Conservation (phyloP, 192 early-diverging fungal genomes). For the Funneliformis mosseae region DNA sequence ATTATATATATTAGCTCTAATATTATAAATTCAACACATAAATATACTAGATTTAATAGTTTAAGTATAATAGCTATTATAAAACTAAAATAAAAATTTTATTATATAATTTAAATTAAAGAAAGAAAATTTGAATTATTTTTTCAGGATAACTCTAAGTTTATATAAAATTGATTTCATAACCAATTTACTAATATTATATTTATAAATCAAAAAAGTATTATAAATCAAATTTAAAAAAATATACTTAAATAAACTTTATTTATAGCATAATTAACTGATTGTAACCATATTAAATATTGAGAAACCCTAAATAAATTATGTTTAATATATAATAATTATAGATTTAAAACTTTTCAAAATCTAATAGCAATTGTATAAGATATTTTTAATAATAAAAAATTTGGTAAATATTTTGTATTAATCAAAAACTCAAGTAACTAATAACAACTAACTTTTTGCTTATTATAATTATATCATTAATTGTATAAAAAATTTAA, state of each 20-base stretch:
- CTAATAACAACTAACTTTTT: neutral
- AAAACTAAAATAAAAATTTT: conserved; percentile 2
- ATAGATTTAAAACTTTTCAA: conserved; percentile 2
- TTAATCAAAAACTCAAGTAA: neutral
- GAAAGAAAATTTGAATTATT: too few relatives aligned
- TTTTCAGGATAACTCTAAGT: too few relatives aligned
- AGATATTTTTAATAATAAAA: neutral
- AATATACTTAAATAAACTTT: neutral
- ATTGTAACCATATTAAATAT: conserved; percentile 10
- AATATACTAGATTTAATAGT: neutral
- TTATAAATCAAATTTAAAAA: too few relatives aligned
- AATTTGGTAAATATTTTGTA: neutral
- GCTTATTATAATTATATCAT: too few relatives aligned
- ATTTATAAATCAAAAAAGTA: too few relatives aligned
- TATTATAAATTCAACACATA: neutral
- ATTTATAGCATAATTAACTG: neutral
- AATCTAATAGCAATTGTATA: neutral
- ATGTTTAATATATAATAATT: neutral
- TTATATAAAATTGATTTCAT: too few relatives aligned
- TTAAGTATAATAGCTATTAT: neutral
- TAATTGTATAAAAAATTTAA: too few relatives aligned
- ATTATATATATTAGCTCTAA: neutral
- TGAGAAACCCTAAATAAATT: neutral
- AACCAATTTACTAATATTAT: too few relatives aligned
- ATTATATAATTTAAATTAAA: too few relatives aligned